Evolutionary conservation across 352 stramenopile genomes (phyloP), one percentile per base, ranked within the genome.

Genomic region (Pythium coloratum): DNA sequence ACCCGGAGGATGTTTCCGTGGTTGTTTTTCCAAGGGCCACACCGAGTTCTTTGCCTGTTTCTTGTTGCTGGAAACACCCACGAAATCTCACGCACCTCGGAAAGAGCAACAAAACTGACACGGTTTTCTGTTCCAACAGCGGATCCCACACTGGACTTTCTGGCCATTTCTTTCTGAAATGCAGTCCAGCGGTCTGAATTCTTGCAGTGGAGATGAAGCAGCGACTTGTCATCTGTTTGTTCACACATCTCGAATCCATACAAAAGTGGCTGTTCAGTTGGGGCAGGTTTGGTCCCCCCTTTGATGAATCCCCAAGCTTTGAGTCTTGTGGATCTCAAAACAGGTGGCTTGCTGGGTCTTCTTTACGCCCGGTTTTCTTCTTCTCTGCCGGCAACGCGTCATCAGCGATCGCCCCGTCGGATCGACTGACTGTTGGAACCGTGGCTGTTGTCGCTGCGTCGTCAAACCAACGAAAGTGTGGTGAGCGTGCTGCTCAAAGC

Each of bases 181-280:
- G 30, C 38, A 62, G 12, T 16, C 46, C 20, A 28, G 40, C 20
- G 62, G 62, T 57, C 62, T 62, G 60, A 66, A 66, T 66, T 62
- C 33, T 66, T 66, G 53, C 44, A 33, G 32, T 53, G 32, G 26
- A 49, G 54, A 42, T 56, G 59, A 54, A 66, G 28, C 53, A 59
- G 34, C 49, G 12, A 54, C n/a, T 50, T 16, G 51, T 59, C 61
- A 67, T 61, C 54, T 67, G 61, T 57, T 67, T 36, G 33, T 34
- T 54, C 51, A 61, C 51, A 55, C 61, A 60, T 55, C 51, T 16
- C 16, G 36, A 44, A 44, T 44, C 30, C 61, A 53, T 28, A 61
- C 49, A n/a, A 61, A 68, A 68, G 62, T 68, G 62, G 36, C 62
- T 49, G 62, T 62, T 68, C 61, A 67, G 40, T 54, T 30, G 18